Percentiles rank a stretch among this genome's conserved stretches.
Evolutionary conservation across 805 yeast genomes (phyloP).

Genomic region (Candida bentonensis): DNA sequence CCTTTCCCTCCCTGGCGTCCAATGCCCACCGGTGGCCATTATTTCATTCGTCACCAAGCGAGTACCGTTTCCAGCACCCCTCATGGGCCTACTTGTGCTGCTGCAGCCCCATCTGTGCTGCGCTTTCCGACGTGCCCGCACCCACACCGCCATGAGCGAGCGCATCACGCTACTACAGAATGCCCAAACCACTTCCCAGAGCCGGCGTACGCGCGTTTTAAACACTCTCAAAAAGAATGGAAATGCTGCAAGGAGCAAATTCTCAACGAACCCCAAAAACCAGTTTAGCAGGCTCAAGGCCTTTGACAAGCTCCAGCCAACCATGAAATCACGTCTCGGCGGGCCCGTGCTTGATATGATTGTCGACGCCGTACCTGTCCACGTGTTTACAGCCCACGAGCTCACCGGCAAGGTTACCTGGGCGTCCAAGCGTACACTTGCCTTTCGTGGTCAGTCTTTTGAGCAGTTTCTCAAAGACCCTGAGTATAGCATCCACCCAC

Average conservation of each 20-base stretch:
- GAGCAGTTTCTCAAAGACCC: constrained; percentile 15
- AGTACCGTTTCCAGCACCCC: background rate
- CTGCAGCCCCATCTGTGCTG: background rate
- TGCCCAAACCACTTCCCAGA: background rate
- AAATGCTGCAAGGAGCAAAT: background rate
- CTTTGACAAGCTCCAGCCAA: constrained; percentile 10
- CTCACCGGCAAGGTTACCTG: constrained; percentile 17
- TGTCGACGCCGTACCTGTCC: constrained; percentile 22
- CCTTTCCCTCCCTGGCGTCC: background rate
- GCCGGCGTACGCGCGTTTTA: background rate
- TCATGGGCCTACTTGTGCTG: background rate
- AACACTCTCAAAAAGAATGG: background rate
- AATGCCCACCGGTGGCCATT: background rate
- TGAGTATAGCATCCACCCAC: constrained; percentile 14
- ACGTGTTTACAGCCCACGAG: constrained; percentile 20
- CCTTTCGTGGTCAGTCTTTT: constrained; percentile 17
- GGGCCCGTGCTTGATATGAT: constrained; percentile 17
- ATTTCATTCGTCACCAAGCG: background rate
- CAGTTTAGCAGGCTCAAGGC: background rate
- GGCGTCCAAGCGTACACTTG: constrained; percentile 20
- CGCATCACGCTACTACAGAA: too few species aligned
- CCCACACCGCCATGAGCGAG: background rate
- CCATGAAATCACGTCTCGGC: background rate
- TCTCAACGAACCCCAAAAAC: background rate
- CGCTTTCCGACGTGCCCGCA: background rate